A percentile compares a stretch with the other conserved stretches of the same genome.
Conservation (phyloP, 306 rosid genomes). For the Acacia acuminata region DNA sequence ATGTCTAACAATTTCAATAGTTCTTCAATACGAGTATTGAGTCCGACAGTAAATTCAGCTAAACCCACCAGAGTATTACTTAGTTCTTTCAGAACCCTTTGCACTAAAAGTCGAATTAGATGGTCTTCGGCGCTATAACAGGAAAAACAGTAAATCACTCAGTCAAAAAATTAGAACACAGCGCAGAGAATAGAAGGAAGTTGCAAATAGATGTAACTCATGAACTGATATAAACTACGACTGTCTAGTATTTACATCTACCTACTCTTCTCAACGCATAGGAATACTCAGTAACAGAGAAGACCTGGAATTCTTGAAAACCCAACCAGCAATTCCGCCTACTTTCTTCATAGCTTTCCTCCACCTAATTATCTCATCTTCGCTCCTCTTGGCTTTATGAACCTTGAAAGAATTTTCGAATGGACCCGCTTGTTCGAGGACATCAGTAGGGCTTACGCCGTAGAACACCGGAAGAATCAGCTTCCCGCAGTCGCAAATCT, state of each 20-base stretch:
- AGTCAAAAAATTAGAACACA: not conserved
- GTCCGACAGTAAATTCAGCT: conserved; percentile 47
- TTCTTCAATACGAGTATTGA: conserved; percentile 43
- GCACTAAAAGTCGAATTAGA: conserved; percentile 33
- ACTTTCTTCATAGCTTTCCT: conserved; percentile 57
- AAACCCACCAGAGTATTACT: conserved; percentile 47
- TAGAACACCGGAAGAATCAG: conserved; percentile 57
- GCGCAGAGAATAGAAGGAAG: not conserved
- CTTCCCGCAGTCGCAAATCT: conserved; percentile 45
- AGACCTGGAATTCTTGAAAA: conserved; percentile 14
- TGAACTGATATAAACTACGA: too few relatives aligned
- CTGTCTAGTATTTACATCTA: too few relatives aligned
- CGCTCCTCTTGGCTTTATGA: conserved; percentile 15
- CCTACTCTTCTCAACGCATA: too few relatives aligned
- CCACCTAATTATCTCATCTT: conserved; percentile 33
- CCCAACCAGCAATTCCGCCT: conserved; percentile 53
- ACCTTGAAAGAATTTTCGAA: conserved; percentile 36
- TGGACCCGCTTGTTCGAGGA: conserved; percentile 46
- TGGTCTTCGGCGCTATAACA: conserved; percentile 27
- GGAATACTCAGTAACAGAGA: not conserved
- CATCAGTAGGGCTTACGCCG: conserved; percentile 49
- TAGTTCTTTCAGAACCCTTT: conserved; percentile 37
- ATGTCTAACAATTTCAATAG: conserved; percentile 31
- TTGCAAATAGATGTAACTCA: not conserved
- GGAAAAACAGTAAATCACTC: not conserved